These are phyloP conservation scores for Phanerochaete carnosa DNA, from an alignment of 768 basidiomycete genomes.

Conservation along the genomic window DNA sequence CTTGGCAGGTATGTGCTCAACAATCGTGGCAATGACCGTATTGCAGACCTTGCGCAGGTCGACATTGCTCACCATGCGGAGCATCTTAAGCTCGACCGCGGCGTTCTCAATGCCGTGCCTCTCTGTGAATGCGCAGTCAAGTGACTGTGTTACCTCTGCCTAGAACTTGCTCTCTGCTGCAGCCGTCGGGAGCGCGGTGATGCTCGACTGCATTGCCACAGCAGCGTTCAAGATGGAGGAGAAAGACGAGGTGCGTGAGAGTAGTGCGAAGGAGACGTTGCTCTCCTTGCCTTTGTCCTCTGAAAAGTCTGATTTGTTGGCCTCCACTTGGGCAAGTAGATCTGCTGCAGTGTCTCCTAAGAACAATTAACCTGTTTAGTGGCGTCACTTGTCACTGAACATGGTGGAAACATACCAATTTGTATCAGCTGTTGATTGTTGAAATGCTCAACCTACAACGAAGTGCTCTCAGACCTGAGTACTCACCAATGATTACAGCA, in stretches of 20 bases:
- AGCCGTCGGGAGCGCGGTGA: conserved; percentile 40
- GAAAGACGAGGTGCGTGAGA: conserved; percentile 44
- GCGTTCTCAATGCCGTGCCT: conserved; percentile 91
- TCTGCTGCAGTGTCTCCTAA: conserved; percentile 68
- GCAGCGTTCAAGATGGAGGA: conserved; percentile 41
- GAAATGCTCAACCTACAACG: conserved; percentile 45
- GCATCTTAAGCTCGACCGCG: conserved; percentile 89
- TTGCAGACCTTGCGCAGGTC: conserved; percentile 78
- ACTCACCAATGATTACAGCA: conserved; percentile 46
- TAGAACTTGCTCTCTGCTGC: conserved; percentile 65
- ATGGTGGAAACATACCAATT: conserved; percentile 48
- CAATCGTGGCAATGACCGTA: conserved; percentile 80
- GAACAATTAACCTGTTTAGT: too few relatives aligned
- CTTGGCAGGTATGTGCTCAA: conserved; percentile 63
- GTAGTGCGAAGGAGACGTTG: conserved; percentile 29
- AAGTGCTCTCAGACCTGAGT: too few relatives aligned
- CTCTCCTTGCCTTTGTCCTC: conserved; percentile 36
- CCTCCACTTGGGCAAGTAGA: conserved; percentile 54
- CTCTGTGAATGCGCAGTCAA: conserved; percentile 91
- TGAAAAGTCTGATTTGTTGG: conserved; percentile 41
- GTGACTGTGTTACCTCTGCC: conserved; percentile 73
- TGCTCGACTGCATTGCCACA: conserved; percentile 39
- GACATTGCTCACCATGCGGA: conserved; percentile 96
- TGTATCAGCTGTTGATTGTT: conserved; percentile 73
- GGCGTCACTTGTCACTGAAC: not conserved